These are phyloP conservation scores for Pyrenophora tritici-repentis DNA, from an alignment of 2,329 filamentous ascomycete species.

Conservation along the genomic window DNA sequence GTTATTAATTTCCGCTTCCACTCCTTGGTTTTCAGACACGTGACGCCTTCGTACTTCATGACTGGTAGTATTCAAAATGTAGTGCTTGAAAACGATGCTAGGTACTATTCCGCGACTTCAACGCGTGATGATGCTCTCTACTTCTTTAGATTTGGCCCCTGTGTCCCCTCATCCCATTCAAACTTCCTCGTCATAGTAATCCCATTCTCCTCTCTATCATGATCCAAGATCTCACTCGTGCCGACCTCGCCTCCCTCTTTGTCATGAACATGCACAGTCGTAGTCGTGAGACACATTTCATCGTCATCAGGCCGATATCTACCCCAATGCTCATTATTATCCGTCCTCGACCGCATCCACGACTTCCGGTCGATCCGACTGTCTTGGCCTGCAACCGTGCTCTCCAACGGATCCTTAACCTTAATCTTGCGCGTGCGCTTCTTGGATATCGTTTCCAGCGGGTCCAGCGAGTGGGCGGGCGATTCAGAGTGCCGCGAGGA, in stretches of 20 bases:
- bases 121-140: too few species aligned
- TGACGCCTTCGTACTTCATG: too few species aligned
- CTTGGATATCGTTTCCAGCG: constrained; percentile 30
- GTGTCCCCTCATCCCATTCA: constrained; percentile 24
- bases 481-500: constrained; percentile 12
- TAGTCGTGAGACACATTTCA: constrained; percentile 29
- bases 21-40: too few species aligned
- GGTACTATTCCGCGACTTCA: too few species aligned
- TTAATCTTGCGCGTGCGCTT: constrained; percentile 28
- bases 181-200: constrained; percentile 28
- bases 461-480: constrained; percentile 10
- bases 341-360: constrained; percentile 2
- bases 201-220: constrained; percentile 8
- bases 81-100: too few species aligned
- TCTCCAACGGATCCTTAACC: constrained; percentile 20
- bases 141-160: too few species aligned
- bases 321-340: constrained; percentile 14
- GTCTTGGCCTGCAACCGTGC: constrained; percentile 8
- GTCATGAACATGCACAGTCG: constrained; percentile 15
- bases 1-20: too few species aligned
- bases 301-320: constrained; percentile 27
- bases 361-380: background rate
- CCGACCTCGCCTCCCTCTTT: background rate
- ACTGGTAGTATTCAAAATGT: too few species aligned
- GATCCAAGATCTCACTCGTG: background rate